phyloP scores from a whole-genome alignment of 345 rosid genomes.

The Hirschfeldia incana region DNA sequence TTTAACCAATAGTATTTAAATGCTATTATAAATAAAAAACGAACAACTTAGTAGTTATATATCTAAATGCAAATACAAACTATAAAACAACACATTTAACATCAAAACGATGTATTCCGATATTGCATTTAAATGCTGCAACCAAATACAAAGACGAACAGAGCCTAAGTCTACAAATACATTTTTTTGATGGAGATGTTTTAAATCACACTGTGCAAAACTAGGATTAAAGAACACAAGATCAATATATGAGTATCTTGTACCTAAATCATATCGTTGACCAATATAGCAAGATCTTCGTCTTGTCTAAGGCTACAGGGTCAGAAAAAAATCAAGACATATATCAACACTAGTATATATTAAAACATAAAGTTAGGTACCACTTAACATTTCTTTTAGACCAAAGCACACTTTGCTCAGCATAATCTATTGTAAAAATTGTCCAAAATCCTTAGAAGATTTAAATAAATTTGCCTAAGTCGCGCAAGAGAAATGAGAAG shows the following conservation, averaged over 20 bases:
- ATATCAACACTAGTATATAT: not conserved
- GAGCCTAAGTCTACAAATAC: not conserved
- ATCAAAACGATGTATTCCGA: too few species aligned
- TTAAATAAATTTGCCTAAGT: not conserved
- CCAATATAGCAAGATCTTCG: too few species aligned
- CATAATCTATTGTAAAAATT: not conserved
- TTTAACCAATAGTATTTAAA: too few species aligned
- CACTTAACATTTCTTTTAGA: not conserved
- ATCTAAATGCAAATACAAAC: too few species aligned
- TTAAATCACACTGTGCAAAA: not conserved
- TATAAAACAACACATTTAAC: too few species aligned
- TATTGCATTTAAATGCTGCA: too few species aligned
- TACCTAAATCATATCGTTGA: too few species aligned
- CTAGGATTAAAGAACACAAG: not conserved
- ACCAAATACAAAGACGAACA: too few species aligned
- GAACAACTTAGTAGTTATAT: too few species aligned
- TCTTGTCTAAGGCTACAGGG: not conserved
- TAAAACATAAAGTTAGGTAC: not conserved
- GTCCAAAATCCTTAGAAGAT: not conserved
- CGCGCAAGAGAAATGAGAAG: not conserved
- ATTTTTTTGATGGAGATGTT: not conserved
- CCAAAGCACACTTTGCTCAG: not conserved
- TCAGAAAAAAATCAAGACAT: not conserved
- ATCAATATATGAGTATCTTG: too few species aligned
- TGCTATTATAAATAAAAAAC: too few species aligned